Evolutionary conservation across 2,329 filamentous ascomycete species (phyloP).

Genomic region (Monilinia laxa): DNA sequence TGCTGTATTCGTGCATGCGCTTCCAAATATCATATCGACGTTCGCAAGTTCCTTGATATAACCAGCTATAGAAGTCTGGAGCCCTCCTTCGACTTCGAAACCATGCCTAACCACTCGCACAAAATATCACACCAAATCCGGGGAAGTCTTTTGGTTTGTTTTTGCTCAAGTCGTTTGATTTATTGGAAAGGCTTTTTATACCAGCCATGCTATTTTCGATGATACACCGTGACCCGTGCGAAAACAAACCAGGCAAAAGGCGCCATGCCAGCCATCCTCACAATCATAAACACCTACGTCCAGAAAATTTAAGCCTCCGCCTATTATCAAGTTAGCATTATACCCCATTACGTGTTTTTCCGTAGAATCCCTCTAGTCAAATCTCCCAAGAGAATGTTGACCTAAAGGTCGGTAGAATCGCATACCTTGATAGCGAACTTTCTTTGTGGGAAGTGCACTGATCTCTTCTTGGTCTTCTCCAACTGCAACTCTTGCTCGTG

Average conservation of each 20-base stretch:
- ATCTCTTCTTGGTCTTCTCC: conserved; percentile 96
- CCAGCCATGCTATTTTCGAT: conserved; percentile 41
- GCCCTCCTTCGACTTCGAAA: conserved; percentile 6
- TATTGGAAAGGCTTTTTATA: conserved; percentile 37
- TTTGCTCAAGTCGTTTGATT: conserved; percentile 39
- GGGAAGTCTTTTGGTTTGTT: conserved; percentile 19
- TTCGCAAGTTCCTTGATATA: conserved; percentile 13
- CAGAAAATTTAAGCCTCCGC: conserved; percentile 38
- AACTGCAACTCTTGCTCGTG: conserved; percentile 83
- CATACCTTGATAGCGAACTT: conserved; percentile 95
- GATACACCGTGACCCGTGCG: conserved; percentile 36
- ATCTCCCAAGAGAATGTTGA: not conserved
- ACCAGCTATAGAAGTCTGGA: conserved; percentile 8
- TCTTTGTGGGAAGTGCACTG: conserved; percentile 94
- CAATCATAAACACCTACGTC: conserved; percentile 33
- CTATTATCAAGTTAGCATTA: conserved; percentile 30
- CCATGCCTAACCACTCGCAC: conserved; percentile 15
- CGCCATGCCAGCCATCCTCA: conserved; percentile 31
- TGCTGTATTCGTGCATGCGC: not conserved
- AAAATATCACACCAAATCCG: conserved; percentile 23
- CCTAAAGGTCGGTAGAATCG: not conserved
- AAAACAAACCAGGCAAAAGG: conserved; percentile 30
- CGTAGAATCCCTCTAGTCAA: not conserved
- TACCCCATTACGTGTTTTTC: conserved; percentile 1
- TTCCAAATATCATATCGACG: not conserved